Conservation (phyloP, 108 stramenopile genomes). For the Cyclotella sp. region DNA sequence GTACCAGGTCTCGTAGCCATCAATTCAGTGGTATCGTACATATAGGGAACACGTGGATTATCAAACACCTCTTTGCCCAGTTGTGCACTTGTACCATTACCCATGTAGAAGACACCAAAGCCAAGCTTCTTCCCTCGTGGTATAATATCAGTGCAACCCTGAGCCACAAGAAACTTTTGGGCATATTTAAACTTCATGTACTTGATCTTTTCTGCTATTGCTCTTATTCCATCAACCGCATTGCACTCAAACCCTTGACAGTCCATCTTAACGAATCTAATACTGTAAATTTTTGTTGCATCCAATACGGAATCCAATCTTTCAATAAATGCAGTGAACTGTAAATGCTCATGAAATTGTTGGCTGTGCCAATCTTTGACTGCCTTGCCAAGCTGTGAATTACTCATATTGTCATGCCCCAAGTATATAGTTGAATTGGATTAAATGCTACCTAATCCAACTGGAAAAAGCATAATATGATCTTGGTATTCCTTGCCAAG, state of each 20-base stretch:
- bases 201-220: not conserved
- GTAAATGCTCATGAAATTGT: not conserved
- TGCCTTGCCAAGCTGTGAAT: constrained; percentile 19
- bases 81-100: too few relatives aligned
- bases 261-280: constrained; percentile 14
- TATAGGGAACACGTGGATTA: too few relatives aligned
- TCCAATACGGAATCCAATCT: constrained; percentile 13
- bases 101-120: not conserved
- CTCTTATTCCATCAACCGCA: constrained; percentile 9
- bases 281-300: not conserved
- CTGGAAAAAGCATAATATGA: constrained; percentile 18
- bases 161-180: not conserved
- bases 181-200: not conserved
- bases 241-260: constrained; percentile 29
- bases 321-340: constrained; percentile 10
- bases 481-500: constrained; percentile 22
- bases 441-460: constrained; percentile 18
- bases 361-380: constrained; percentile 16
- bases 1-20: too few relatives aligned
- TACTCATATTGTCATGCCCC: constrained; percentile 28
- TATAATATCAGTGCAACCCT: not conserved
- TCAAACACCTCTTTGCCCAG: too few relatives aligned
- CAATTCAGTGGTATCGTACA: too few relatives aligned
- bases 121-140: not conserved
- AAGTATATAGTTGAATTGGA: constrained; percentile 4